Percentiles rank a stretch among this genome's conserved stretches.
phyloP scores from a whole-genome alignment of 139 green algal species.

The Coelastrella sp. region DNA sequence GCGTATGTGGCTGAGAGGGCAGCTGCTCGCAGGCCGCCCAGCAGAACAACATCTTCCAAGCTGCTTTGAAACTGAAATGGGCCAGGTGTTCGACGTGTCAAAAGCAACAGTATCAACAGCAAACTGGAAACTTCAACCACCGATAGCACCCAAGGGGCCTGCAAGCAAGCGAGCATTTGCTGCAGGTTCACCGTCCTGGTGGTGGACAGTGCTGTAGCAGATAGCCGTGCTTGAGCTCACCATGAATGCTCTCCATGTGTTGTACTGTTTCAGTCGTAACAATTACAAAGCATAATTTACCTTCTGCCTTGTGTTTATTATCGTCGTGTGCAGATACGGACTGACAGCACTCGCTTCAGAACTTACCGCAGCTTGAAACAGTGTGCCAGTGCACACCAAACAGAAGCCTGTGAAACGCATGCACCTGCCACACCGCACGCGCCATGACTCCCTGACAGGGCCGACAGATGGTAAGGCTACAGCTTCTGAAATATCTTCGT shows the following conservation, averaged over 20 bases:
- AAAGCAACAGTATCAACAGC: conserved; percentile 56
- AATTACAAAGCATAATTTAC: no score
- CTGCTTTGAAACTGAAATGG: conserved; percentile 49
- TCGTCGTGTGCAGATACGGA: no score
- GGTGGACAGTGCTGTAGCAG: neutral
- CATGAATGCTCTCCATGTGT: neutral
- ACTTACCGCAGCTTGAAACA: conserved; percentile 37
- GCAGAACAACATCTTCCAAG: conserved; percentile 68
- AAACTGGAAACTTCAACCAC: conserved; percentile 55
- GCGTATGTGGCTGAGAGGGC: conserved; percentile 61
- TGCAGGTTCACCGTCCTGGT: no score
- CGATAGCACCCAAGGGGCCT: conserved; percentile 71
- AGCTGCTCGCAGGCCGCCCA: conserved; percentile 53
- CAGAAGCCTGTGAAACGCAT: conserved; percentile 45
- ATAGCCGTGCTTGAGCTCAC: no score
- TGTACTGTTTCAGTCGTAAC: no score
- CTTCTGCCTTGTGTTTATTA: no score
- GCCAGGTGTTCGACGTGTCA: conserved; percentile 42
- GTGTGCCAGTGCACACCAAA: conserved; percentile 34
- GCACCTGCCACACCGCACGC: conserved; percentile 31
- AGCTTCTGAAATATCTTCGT: no score
- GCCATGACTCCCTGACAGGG: neutral
- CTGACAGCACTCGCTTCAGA: no score
- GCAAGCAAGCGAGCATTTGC: neutral
- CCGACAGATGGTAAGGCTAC: no score